Evolutionary conservation across 495 filamentous ascomycete genomes (phyloP), one percentile per base, ranked within the genome.

Genomic region (Penicillium lagena): DNA sequence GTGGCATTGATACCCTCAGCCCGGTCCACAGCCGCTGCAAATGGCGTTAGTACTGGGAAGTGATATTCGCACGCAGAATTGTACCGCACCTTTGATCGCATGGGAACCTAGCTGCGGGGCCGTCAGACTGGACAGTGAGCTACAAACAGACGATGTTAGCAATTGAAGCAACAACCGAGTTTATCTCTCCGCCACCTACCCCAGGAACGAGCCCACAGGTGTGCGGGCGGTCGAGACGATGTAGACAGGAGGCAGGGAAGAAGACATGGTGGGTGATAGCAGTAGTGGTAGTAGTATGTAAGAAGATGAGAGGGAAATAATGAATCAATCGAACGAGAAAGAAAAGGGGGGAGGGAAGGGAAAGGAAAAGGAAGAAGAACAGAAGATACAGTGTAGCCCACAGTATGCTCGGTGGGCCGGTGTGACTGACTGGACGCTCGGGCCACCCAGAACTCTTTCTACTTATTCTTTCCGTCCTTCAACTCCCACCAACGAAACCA

Each of bases 151-250:
- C 35, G 9, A 46, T 43, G 47, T 42, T 37, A 42, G 13, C 36
- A 42, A 30, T 45, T 27, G 12, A 41, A 38, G 37, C 67, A 35
- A 13, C 40, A 47, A 47, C 40, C 68, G 35, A 22, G 4, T 22
- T 8, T 14, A 28, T 28, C 12, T 17, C 15, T 33, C 7, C 34
- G 39, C 27, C 29, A 28, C 77, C 66, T 64, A 95, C 90, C 93
- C 93, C 49, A 91, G 78, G 67, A 98, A 98, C 41, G 85, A 86
- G 56, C 93, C 93, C 52, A 95, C 76, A 35, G 93, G 93, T 35
- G 93, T 97, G 62, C 93, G 81, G 52, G 83, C 86, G 51, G 83
- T 81, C 36, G 91, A 90, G 54, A 96, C 89, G 64, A 98, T 96
- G 71, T 97, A 98, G 41, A 98, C 93, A 22, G 88, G 75, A 52